These are phyloP conservation scores for Botrytis squamosa DNA, from an alignment of 2,329 filamentous ascomycete genomes.

Conservation along the genomic window DNA sequence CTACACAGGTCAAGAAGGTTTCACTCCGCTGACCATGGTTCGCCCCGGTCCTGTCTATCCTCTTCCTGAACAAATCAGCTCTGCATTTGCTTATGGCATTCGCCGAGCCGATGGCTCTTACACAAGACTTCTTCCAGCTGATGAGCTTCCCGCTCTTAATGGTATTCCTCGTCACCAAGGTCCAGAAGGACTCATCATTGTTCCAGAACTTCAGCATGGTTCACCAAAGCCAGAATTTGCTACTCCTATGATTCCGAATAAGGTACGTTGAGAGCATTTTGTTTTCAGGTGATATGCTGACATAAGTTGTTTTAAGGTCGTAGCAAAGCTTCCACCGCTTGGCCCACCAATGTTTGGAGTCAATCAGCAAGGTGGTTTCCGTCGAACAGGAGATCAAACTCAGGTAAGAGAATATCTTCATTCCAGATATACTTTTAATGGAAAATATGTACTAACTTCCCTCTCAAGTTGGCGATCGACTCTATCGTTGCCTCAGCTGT, in stretches of 20 bases:
- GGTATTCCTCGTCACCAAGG: constrained; percentile 39
- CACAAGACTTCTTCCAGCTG: constrained; percentile 56
- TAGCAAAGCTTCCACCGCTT: constrained; percentile 12
- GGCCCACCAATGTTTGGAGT: neutral
- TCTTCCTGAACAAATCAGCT: constrained; percentile 29
- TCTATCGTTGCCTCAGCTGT: constrained; percentile 15
- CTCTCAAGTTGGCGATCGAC: constrained; percentile 15
- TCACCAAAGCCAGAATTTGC: constrained; percentile 25
- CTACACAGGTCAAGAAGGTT: constrained; percentile 21
- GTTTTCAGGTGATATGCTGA: neutral
- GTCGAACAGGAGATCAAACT: constrained; percentile 5
- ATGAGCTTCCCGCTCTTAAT: constrained; percentile 45
- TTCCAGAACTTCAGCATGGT: constrained; percentile 30
- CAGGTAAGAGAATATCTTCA: constrained; percentile 9
- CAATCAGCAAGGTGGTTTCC: neutral
- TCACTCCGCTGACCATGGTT: constrained; percentile 28
- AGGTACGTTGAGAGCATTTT: constrained; percentile 25
- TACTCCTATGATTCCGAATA: constrained; percentile 26
- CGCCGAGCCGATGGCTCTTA: constrained; percentile 53
- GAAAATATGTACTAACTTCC: constrained; percentile 6
- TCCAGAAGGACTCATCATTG: constrained; percentile 37
- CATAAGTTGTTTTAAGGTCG: neutral
- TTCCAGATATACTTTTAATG: neutral
- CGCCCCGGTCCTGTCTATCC: constrained; percentile 31
- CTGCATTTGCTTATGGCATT: constrained; percentile 51